Evolutionary conservation across 225 moss, liverwort and hornwort species (phyloP), one percentile per base, ranked within the genome.

Genomic region (Rhytidiadelphus loreus): DNA sequence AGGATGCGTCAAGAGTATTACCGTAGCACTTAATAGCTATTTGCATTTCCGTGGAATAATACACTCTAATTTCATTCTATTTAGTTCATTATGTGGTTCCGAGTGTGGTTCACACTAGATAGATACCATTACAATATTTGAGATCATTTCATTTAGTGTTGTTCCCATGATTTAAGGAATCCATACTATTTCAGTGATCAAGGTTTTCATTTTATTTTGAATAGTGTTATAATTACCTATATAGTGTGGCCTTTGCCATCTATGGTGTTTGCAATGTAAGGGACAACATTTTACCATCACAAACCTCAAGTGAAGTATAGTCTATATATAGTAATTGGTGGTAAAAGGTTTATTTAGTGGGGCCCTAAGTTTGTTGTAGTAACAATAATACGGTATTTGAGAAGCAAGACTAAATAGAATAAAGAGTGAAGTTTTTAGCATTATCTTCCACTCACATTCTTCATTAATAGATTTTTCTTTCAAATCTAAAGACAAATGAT

Each of bases 11-110:
- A 14, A 71, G 1, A 9, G 1, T 71, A 26, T 3, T 9, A 43
- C 2, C 0, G 0, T 14, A 71, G 25, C 9, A 43, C 16, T 43
- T 71, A 71, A 0, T 41, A 71, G 26, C 26, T 15, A 70, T 70
- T 0, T 26, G 0, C 15, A 43, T 41, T 25, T 26, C 1, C 26
- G 1, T 12, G 0, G 8, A 70, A 1, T 28, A 28, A 1, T 71
- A 43, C 3, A n/a, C 5, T 25, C 9, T 46, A n/a, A n/a, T n/a
- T 70, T 41, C 8, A 22, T 69, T 41, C 24, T 69, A 13, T 70
- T 13, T 25, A 14, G 2, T 50, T 50, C 50, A 50, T 50, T 50
- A 3, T 41, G 1, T 24, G 4, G 23, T 23, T 4, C 24, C 6
- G 2, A 14, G 14, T 70, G 8, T 41, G 5, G 15, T 25, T 8